phyloP scores from a whole-genome alignment of 2,329 filamentous ascomycete species.

The Chaetomium strumarium region DNA sequence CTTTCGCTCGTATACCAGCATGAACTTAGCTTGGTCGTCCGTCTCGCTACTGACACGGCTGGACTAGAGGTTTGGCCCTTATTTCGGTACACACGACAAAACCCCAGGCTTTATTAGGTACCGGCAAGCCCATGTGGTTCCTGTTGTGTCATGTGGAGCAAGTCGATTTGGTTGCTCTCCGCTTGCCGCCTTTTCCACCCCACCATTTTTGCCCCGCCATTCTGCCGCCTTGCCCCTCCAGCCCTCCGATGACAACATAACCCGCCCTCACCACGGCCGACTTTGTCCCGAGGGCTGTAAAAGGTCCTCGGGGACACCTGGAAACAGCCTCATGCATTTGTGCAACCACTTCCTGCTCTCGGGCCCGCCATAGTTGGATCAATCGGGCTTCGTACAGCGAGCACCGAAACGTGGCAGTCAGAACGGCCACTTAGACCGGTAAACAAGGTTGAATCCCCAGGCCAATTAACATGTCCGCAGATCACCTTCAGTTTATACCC shows the following conservation, averaged over 20 bases:
- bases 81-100: not conserved
- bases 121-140: no score
- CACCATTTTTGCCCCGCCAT: slow-evolving; percentile 11
- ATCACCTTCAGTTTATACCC: not conserved
- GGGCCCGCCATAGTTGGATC: not conserved
- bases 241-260: not conserved
- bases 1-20: no score
- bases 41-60: not conserved
- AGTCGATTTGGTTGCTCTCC: not conserved
- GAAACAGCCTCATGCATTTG: not conserved
- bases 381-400: slow-evolving; percentile 4
- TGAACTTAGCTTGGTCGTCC: not conserved
- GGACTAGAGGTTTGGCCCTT: not conserved
- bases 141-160: slow-evolving; percentile 6
- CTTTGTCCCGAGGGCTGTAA: not conserved
- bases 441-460: not conserved
- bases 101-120: not conserved
- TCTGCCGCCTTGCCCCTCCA: slow-evolving; percentile 15
- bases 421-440: slow-evolving; percentile 12
- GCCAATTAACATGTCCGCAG: slow-evolving; percentile 5
- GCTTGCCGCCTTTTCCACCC: slow-evolving; percentile 3
- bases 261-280: not conserved
- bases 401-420: slow-evolving; percentile 12
- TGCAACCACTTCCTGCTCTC: slow-evolving; percentile 7
- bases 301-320: not conserved